Evolutionary conservation across 495 filamentous ascomycete species (phyloP).

Genomic region (Cudoniella acicularis): DNA sequence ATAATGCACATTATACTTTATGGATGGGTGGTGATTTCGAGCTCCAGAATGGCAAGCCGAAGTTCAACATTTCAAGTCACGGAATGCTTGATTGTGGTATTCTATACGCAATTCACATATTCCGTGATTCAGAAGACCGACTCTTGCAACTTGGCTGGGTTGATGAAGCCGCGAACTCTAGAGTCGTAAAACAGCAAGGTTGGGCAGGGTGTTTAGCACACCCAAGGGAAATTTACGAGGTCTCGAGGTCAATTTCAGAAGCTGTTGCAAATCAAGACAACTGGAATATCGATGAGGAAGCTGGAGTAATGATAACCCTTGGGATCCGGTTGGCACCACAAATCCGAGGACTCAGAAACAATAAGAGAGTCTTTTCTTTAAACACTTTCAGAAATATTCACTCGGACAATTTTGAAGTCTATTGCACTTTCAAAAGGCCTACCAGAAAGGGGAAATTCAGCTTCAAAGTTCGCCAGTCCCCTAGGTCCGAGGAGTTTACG

Average conservation of each 20-base stretch:
- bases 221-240: constrained; percentile 18
- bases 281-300: constrained; percentile 11
- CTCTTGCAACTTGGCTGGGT: constrained; percentile 20
- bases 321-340: constrained; percentile 24
- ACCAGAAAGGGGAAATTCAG: constrained; percentile 22
- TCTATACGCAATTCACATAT: constrained; percentile 18
- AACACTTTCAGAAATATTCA: constrained; percentile 18
- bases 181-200: constrained; percentile 10
- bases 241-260: constrained; percentile 11
- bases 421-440: constrained; percentile 26
- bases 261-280: background rate
- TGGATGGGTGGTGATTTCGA: constrained; percentile 19
- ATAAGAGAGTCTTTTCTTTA: constrained; percentile 16
- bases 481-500: constrained; percentile 23
- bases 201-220: constrained; percentile 22
- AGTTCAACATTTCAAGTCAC: constrained; percentile 17
- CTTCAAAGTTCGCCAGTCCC: constrained; percentile 16
- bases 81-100: constrained; percentile 18
- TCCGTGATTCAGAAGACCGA: constrained; percentile 16
- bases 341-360: constrained; percentile 13
- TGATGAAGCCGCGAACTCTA: constrained; percentile 13
- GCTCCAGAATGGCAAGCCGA: constrained; percentile 16
- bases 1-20: constrained; percentile 9
- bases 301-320: constrained; percentile 17
- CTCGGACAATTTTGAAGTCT: constrained; percentile 20